These are phyloP conservation scores for Suillus plorans DNA, from an alignment of 768 basidiomycete genomes.

Conservation along the genomic window DNA sequence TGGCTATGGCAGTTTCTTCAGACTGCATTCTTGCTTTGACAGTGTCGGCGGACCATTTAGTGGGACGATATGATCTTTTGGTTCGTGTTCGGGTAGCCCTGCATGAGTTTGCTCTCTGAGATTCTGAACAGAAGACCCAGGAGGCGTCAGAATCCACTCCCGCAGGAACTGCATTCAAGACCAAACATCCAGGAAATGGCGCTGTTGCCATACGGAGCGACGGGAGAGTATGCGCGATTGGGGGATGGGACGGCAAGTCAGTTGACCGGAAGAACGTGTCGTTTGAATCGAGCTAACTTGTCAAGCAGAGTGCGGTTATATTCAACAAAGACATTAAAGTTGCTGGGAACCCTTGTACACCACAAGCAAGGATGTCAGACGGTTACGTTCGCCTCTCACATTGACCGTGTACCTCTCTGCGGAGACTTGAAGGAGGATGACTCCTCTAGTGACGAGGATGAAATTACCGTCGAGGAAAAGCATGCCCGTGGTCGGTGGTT, in stretches of 20 bases:
- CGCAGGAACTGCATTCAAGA: constrained; percentile 44
- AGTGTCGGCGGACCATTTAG: constrained; percentile 82
- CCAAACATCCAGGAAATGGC: constrained; percentile 79
- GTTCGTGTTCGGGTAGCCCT: constrained; percentile 32
- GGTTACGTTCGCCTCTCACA: constrained; percentile 60
- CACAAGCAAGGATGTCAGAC: constrained; percentile 80
- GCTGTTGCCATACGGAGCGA: constrained; percentile 74
- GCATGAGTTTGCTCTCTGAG: constrained; percentile 3
- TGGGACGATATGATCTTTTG: constrained; percentile 61
- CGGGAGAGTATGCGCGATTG: constrained; percentile 80
- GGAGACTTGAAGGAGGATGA: constrained; percentile 36
- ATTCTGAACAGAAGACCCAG: constrained; percentile 6
- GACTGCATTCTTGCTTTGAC: constrained; percentile 64
- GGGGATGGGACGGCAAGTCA: constrained; percentile 93
- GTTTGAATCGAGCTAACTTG: background rate
- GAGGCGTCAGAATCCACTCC: constrained; percentile 21
- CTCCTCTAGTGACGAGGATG: constrained; percentile 46
- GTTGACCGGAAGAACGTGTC: constrained; percentile 26
- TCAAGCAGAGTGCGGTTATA: constrained; percentile 71
- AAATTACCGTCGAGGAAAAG: constrained; percentile 45
- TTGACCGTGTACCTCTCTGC: constrained; percentile 5
- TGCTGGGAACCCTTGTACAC: constrained; percentile 80
- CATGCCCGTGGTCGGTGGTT: constrained; percentile 59
- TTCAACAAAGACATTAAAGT: constrained; percentile 75
- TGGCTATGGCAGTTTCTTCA: constrained; percentile 60